Conservation (phyloP, 75 land plant genomes). For the Adiantum capillusveneris region DNA sequence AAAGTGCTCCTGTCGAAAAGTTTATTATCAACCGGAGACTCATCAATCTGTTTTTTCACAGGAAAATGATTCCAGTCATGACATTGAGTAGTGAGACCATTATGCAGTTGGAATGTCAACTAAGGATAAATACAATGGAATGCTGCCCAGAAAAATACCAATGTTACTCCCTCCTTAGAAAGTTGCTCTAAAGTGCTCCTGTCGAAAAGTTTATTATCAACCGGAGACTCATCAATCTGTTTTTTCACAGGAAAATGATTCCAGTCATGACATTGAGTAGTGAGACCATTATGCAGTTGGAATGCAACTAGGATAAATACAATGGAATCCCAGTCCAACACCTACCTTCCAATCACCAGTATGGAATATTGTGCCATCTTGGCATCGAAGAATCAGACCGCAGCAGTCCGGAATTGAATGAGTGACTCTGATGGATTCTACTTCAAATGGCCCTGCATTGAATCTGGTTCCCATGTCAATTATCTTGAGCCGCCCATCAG, state of each 20-base stretch:
- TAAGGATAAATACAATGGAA: too few relatives aligned
- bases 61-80: too few relatives aligned
- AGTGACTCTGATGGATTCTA: slow-evolving; percentile 91
- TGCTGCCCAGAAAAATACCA: too few relatives aligned
- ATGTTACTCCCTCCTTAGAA: slow-evolving; percentile 94
- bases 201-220: slow-evolving; percentile 87
- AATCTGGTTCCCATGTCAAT: slow-evolving; percentile 67
- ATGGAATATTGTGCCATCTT: slow-evolving; percentile 96
- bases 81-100: background rate
- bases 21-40: slow-evolving; percentile 87
- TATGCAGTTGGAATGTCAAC: too few relatives aligned
- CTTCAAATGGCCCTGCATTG: slow-evolving; percentile 89
- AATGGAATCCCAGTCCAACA: too few relatives aligned
- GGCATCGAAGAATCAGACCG: slow-evolving; percentile 87
- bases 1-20: slow-evolving; percentile 72
- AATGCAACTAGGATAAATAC: too few relatives aligned
- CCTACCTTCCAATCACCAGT: slow-evolving; percentile 99
- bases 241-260: slow-evolving; percentile 4
- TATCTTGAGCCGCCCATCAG: slow-evolving; percentile 71
- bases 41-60: slow-evolving; percentile 99
- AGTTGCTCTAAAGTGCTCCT: slow-evolving; percentile 77
- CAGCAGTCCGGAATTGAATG: slow-evolving; percentile 99
- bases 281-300: too few relatives aligned
- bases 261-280: too few relatives aligned
- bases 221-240: slow-evolving; percentile 96